A percentile compares a stretch with the other conserved stretches of the same genome.
phyloP scores from a whole-genome alignment of 371 early-diverging fungal species.

The Apophysomyces elegans region DNA sequence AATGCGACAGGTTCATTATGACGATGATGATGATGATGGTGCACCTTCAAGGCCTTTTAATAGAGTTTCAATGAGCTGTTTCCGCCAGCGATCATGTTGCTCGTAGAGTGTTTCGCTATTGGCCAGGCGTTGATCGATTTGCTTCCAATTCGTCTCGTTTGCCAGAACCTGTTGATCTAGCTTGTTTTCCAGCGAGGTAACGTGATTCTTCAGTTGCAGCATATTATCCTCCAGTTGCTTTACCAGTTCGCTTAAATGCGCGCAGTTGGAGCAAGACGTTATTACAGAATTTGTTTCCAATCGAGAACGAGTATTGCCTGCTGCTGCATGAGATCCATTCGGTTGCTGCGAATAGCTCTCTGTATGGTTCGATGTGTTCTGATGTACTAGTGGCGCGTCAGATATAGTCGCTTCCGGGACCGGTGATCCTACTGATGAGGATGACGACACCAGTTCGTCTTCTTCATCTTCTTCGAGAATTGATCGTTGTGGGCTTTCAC shows the following conservation, averaged over 20 bases:
- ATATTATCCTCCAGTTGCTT: constrained; percentile 22
- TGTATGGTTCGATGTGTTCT: neutral
- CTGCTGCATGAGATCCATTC: neutral
- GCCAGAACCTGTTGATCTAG: constrained; percentile 21
- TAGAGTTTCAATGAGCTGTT: constrained; percentile 2
- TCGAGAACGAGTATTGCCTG: neutral
- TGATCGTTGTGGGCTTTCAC: constrained; percentile 92
- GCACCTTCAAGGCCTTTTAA: constrained; percentile 6
- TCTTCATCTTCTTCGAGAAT: constrained; percentile 34
- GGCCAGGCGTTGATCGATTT: constrained; percentile 1
- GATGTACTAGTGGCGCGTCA: neutral
- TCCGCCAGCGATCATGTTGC: constrained; percentile 24
- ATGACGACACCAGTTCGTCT: constrained; percentile 41
- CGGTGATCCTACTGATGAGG: constrained; percentile 36
- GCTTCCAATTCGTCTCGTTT: constrained; percentile 18
- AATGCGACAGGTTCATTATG: constrained; percentile 7
- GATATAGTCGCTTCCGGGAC: constrained; percentile 9
- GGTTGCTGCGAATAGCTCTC: neutral
- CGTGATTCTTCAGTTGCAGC: constrained; percentile 16
- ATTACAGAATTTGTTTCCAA: constrained; percentile 11
- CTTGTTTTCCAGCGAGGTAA: constrained; percentile 24
- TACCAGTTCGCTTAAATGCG: constrained; percentile 18
- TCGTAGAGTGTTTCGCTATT: constrained; percentile 13
- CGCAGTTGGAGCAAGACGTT: constrained; percentile 27
- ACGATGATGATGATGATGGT: constrained; percentile 5